phyloP scores from a whole-genome alignment of 1,284 basidiomycete species.

The Tylopilus orsonianus region DNA sequence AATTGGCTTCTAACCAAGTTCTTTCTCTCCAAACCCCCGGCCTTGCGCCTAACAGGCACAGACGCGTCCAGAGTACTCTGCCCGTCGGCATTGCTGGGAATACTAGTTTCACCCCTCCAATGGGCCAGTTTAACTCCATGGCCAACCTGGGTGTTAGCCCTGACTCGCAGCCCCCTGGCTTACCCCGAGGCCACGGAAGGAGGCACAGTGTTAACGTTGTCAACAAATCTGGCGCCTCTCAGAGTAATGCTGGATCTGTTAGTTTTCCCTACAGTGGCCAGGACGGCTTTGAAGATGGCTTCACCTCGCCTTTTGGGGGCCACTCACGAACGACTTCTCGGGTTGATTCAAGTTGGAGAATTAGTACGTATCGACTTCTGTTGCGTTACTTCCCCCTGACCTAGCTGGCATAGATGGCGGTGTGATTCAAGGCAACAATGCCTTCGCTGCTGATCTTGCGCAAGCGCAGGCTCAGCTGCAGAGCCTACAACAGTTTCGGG shows the following conservation, averaged over 20 bases:
- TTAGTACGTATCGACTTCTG: conserved; percentile 55
- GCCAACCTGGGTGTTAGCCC: conserved; percentile 57
- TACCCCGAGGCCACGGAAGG: conserved; percentile 85
- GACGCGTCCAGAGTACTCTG: conserved; percentile 87
- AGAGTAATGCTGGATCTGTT: conserved; percentile 48
- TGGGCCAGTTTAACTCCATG: conserved; percentile 68
- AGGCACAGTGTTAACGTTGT: conserved; percentile 94
- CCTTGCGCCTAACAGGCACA: conserved; percentile 69
- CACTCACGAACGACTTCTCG: conserved; percentile 79
- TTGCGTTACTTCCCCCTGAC: conserved; percentile 5
- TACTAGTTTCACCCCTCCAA: conserved; percentile 52
- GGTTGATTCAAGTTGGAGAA: conserved; percentile 84
- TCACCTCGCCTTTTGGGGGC: conserved; percentile 57
- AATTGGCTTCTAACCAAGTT: conserved; percentile 75
- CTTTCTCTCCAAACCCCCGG: conserved; percentile 71
- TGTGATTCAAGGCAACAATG: conserved; percentile 63
- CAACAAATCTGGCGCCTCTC: conserved; percentile 58
- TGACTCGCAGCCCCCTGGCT: conserved; percentile 61
- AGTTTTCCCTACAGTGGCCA: conserved; percentile 49
- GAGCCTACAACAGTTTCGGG: conserved; percentile 95
- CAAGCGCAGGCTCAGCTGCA: conserved; percentile 96
- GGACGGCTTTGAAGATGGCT: conserved; percentile 78
- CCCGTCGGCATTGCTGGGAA: conserved; percentile 56
- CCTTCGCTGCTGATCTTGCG: conserved; percentile 79
- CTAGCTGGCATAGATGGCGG: conserved; percentile 56